A percentile compares a stretch with the other conserved stretches of the same genome.
Evolutionary conservation across 1,139 yeast species (phyloP).

Genomic region (Geotrichum candidum): DNA sequence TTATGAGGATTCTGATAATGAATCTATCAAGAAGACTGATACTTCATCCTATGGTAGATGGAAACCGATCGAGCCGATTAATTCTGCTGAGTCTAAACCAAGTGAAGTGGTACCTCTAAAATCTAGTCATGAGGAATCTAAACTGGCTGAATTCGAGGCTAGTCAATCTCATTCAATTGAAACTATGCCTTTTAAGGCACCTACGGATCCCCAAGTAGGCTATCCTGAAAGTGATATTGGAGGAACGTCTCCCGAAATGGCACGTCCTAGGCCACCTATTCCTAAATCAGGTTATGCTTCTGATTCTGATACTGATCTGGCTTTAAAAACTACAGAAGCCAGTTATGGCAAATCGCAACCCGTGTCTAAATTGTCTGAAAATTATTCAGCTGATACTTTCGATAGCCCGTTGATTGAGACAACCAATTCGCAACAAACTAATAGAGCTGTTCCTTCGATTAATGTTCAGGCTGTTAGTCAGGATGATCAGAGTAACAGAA

Average conservation of each 20-base stretch:
- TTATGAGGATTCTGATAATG: not conserved
- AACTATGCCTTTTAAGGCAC: too few species aligned
- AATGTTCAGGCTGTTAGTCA: not conserved
- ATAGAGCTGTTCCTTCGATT: not conserved
- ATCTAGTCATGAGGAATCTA: not conserved
- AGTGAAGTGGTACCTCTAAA: not conserved
- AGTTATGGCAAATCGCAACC: conserved; percentile 5
- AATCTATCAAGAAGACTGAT: not conserved
- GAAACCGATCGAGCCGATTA: not conserved
- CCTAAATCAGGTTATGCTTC: not conserved
- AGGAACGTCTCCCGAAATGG: not conserved
- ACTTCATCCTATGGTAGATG: not conserved
- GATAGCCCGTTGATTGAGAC: not conserved
- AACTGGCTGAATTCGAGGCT: not conserved
- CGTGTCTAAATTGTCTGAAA: not conserved
- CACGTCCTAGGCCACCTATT: not conserved
- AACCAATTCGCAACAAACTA: not conserved
- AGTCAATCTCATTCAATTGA: not conserved
- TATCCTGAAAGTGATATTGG: not conserved
- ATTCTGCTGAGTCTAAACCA: not conserved
- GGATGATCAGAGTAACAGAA: not conserved
- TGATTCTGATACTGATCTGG: not conserved
- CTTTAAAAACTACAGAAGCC: not conserved
- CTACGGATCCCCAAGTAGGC: not conserved
- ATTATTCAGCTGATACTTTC: not conserved